These are phyloP conservation scores for Colletotrichum navitas DNA, from an alignment of 2,329 filamentous ascomycete species.

Conservation along the genomic window DNA sequence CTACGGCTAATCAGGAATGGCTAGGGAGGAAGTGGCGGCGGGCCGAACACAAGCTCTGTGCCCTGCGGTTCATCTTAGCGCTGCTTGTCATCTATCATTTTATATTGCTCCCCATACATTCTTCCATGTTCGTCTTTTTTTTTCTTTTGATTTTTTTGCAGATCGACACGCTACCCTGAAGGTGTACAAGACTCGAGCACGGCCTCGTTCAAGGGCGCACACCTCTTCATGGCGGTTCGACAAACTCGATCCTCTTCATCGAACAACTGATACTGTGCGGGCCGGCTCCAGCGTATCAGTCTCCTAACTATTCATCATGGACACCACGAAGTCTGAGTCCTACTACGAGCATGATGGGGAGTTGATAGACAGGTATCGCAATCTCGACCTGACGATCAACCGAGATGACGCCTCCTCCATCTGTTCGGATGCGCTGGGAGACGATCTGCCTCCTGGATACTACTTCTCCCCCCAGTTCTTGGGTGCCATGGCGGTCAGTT, in stretches of 20 bases:
- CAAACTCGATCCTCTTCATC: neutral
- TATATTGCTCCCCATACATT: neutral
- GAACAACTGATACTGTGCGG: constrained; percentile 6
- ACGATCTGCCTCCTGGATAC: constrained; percentile 53
- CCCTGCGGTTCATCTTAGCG: constrained; percentile 30
- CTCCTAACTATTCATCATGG: constrained; percentile 34
- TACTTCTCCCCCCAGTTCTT: constrained; percentile 53
- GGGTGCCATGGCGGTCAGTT: constrained; percentile 49
- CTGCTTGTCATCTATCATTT: constrained; percentile 5
- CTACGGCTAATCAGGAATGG: constrained; percentile 3
- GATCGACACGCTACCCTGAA: neutral
- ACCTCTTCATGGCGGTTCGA: neutral
- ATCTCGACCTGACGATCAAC: constrained; percentile 38
- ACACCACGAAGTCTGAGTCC: constrained; percentile 43
- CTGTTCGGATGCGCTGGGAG: constrained; percentile 51
- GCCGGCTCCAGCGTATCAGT: constrained; percentile 30
- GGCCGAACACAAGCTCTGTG: constrained; percentile 1
- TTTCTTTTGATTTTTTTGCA: neutral
- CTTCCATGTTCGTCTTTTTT: neutral
- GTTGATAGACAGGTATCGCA: constrained; percentile 32
- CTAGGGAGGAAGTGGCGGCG: neutral
- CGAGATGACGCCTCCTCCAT: constrained; percentile 50
- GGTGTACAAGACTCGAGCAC: constrained; percentile 27
- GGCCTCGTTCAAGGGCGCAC: constrained; percentile 8
- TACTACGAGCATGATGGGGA: constrained; percentile 31